Base-by-base conservation (phyloP, 306 rosid genomes). In the Acacia crassicarpa region DNA sequence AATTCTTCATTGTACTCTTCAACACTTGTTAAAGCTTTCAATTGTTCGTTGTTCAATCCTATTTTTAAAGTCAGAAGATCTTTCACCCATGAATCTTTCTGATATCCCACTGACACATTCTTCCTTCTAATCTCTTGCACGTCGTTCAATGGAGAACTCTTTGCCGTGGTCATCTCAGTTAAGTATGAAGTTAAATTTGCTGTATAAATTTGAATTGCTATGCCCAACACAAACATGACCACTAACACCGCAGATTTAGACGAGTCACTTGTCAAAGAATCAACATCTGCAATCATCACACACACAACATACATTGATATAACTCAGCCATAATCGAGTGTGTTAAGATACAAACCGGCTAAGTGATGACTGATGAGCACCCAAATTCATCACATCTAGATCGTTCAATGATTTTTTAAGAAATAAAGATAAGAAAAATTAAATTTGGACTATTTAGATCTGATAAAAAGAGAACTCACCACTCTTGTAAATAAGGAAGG, bases 121-220 rank as follows among this genome's bases (percentile, higher is more conserved):
- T 65, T 75, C 19, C 70, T 63, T 66, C 20, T 30, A 25, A 88
- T 78, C 70, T 85, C 78, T 25, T 35, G 62, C 22, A 78, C 74
- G 46, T 77, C 84, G 2, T 38, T 41, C 20, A 58, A 59, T 46
- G 61, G 23, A 20, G 81, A 56, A 5, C 88, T 86, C 56, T 74
- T 63, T 15, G 25, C 61, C 10, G 10, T 56, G 22, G 62, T 56
- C 62, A 25, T 12, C 3, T 27, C 68, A 4, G 38, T 27, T 27
- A 62, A 62, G 12, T 13, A 2, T 62, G 68, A 4, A 4, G 68
- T 13, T 14, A 62, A 62, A 11, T 62, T 27, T 27, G 40, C 68
- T 13, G 68, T 62, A 19, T 62, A 62, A 25, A 62, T 3, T 27
- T 62, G 68, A 3, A 62, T 1, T 13, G 3, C 9, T 27, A 27